phyloP scores from a whole-genome alignment of 192 early-diverging fungal genomes.

The Coemansia sp. region DNA sequence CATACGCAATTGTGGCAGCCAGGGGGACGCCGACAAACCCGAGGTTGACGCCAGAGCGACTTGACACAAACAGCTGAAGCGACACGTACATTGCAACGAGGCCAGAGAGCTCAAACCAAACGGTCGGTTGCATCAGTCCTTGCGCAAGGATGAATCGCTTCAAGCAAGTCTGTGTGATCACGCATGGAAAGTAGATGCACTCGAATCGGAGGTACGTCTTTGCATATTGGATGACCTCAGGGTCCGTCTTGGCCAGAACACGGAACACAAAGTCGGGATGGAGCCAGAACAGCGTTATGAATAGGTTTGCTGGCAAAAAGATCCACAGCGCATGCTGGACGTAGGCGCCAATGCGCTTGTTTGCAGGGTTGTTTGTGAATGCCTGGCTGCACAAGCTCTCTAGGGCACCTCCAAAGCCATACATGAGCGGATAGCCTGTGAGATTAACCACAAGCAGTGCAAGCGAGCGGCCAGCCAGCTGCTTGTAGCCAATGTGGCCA shows the following conservation, averaged over 20 bases:
- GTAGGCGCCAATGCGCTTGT: slow-evolving; percentile 66
- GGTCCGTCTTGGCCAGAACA: slow-evolving; percentile 72
- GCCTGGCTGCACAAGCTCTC: slow-evolving; percentile 80
- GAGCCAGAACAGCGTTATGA: slow-evolving; percentile 41
- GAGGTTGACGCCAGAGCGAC: slow-evolving; percentile 37
- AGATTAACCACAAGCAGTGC: slow-evolving; percentile 74
- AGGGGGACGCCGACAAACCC: slow-evolving; percentile 76
- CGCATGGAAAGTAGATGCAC: slow-evolving; percentile 75
- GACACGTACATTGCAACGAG: slow-evolving; percentile 71
- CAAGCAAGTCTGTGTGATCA: slow-evolving; percentile 78
- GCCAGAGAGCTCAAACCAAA: slow-evolving; percentile 73
- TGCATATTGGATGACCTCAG: slow-evolving; percentile 67
- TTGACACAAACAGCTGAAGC: slow-evolving; percentile 77
- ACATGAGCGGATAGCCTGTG: slow-evolving; percentile 74
- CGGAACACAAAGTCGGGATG: slow-evolving; percentile 60
- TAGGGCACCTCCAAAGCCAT: slow-evolving; percentile 72
- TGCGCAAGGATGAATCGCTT: slow-evolving; percentile 87
- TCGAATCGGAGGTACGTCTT: slow-evolving; percentile 68
- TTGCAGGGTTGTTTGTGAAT: slow-evolving; percentile 63
- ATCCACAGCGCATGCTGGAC: slow-evolving; percentile 82
- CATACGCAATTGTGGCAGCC: slow-evolving; percentile 65
- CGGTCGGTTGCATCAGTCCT: slow-evolving; percentile 85
- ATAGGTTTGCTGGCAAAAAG: slow-evolving; percentile 53
- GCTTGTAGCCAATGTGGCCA: slow-evolving; percentile 62
- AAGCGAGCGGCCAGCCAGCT: slow-evolving; percentile 70